Percentiles rank a stretch among this genome's conserved stretches.
phyloP scores from a whole-genome alignment of 768 basidiomycete genomes.

The Mycena rebaudengoi region DNA sequence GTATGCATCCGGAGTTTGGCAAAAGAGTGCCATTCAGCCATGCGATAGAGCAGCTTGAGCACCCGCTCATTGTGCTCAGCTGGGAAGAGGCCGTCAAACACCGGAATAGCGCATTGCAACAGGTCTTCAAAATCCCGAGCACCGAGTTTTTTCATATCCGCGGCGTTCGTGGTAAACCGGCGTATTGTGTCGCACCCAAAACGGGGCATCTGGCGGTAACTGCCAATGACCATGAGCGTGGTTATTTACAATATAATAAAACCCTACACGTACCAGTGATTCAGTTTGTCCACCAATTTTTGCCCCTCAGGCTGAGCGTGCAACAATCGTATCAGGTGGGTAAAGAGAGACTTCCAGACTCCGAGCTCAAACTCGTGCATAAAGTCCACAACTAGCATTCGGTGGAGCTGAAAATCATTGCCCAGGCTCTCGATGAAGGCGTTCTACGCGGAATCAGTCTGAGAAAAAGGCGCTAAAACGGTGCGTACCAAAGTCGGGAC shows the following conservation, averaged over 20 bases:
- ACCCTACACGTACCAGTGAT: constrained; percentile 29
- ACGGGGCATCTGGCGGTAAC: constrained; percentile 26
- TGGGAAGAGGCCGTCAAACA: constrained; percentile 41
- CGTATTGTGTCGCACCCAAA: constrained; percentile 34
- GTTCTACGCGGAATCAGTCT: constrained; percentile 34
- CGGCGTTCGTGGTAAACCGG: constrained; percentile 32
- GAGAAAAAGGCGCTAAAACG: background rate
- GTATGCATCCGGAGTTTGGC: constrained; percentile 49
- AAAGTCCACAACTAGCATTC: constrained; percentile 41
- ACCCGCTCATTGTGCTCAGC: constrained; percentile 30
- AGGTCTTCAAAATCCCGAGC: constrained; percentile 44
- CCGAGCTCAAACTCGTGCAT: constrained; percentile 51
- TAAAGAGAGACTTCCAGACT: constrained; percentile 44
- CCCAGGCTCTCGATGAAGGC: constrained; percentile 39
- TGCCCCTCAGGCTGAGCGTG: constrained; percentile 25
- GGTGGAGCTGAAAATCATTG: constrained; percentile 34
- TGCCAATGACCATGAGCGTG: background rate
- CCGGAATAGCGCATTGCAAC: constrained; percentile 44
- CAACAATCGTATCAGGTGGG: constrained; percentile 45
- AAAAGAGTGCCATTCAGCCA: constrained; percentile 44
- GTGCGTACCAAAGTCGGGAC: constrained; percentile 12
- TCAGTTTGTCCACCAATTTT: constrained; percentile 28
- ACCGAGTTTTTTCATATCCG: constrained; percentile 35
- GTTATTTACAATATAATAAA: background rate
- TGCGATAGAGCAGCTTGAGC: constrained; percentile 36